These are phyloP conservation scores for Fragaria iinumae DNA, from an alignment of 306 rosid species.

Conservation along the genomic window DNA sequence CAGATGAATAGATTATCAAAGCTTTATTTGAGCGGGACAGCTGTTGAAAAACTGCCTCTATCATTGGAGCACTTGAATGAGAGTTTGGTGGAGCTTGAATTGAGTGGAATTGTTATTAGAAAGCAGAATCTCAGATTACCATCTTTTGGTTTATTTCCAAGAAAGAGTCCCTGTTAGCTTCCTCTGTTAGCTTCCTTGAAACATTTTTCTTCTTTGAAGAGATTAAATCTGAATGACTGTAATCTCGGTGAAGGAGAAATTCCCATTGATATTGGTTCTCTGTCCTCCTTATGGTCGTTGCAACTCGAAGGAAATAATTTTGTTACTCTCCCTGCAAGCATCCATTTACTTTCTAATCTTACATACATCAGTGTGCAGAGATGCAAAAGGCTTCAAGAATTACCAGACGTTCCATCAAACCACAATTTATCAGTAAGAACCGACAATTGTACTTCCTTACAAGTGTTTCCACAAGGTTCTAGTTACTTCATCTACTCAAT, in stretches of 20 bases:
- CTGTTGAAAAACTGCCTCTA: constrained; percentile 12
- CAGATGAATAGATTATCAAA: constrained; percentile 2
- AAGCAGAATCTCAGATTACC: neutral
- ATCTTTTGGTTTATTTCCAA: neutral
- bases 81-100: constrained; percentile 10
- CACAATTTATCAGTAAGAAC: neutral
- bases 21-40: constrained; percentile 13
- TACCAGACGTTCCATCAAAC: constrained; percentile 20
- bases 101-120: neutral
- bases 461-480: neutral
- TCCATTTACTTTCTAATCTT: constrained; percentile 18
- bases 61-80: constrained; percentile 7
- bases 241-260: constrained; percentile 12
- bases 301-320: constrained; percentile 3
- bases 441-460: neutral
- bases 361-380: neutral
- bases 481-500: neutral
- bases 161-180: neutral
- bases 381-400: constrained; percentile 12
- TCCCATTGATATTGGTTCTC: constrained; percentile 4
- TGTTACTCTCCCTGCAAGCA: neutral
- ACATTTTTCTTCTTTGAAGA: constrained; percentile 7
- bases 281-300: neutral
- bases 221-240: constrained; percentile 12
- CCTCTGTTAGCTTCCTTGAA: neutral